Percentiles rank a stretch among this genome's conserved stretches.
phyloP scores from a whole-genome alignment of 1,284 basidiomycete species.

The Tylopilus orsonianus region DNA sequence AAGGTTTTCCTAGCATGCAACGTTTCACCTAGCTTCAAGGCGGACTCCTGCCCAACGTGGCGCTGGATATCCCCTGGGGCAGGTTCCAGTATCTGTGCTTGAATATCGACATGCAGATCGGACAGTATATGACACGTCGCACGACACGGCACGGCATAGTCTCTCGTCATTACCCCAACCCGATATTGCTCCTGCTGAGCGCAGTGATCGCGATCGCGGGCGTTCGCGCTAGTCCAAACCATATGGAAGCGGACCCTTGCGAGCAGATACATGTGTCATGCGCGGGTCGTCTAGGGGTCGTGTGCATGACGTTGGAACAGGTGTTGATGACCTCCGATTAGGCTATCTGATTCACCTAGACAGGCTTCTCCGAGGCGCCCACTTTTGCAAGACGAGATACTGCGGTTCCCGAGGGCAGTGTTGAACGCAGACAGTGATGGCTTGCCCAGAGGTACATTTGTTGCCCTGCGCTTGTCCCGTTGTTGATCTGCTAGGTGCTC shows the following conservation, averaged over 20 bases:
- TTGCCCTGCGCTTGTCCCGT: too few relatives aligned
- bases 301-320: slow-evolving; percentile 24
- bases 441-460: too few relatives aligned
- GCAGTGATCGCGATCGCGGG: slow-evolving; percentile 19
- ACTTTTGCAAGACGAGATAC: slow-evolving; percentile 31
- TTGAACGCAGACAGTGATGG: too few relatives aligned
- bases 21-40: slow-evolving; percentile 33
- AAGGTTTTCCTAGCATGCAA: slow-evolving; percentile 36
- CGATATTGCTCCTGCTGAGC: slow-evolving; percentile 11
- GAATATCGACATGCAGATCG: slow-evolving; percentile 10
- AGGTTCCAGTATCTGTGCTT: neutral
- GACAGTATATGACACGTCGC: slow-evolving; percentile 2
- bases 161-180: slow-evolving; percentile 15
- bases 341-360: too few relatives aligned
- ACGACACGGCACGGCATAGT: slow-evolving; percentile 12
- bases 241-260: slow-evolving; percentile 11
- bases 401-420: slow-evolving; percentile 43
- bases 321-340: slow-evolving; percentile 33
- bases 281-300: slow-evolving; percentile 26
- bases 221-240: slow-evolving; percentile 21
- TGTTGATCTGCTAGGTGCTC: slow-evolving; percentile 9
- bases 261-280: slow-evolving; percentile 14
- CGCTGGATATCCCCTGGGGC: slow-evolving; percentile 5
- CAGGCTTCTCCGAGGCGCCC: slow-evolving; percentile 16
- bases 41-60: slow-evolving; percentile 16